Evolutionary conservation across 108 stramenopile species (phyloP).

Genomic region (Aureococcus anophagefferens): DNA sequence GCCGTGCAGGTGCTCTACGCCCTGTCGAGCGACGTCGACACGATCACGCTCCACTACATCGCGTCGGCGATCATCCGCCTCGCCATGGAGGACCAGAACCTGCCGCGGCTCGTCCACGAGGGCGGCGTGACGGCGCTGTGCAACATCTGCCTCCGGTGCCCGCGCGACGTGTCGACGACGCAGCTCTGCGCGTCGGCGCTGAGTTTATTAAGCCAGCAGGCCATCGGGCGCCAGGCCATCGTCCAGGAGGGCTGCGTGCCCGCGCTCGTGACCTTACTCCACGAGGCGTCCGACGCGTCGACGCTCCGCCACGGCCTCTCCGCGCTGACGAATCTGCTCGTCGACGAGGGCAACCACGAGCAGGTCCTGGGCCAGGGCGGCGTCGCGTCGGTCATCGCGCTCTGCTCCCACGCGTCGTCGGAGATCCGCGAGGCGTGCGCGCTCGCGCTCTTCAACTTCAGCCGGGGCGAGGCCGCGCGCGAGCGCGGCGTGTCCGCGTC

Average conservation of each 20-base stretch:
- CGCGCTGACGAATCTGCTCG: slow-evolving; percentile 25
- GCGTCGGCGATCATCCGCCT: slow-evolving; percentile 39
- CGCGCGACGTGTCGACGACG: slow-evolving; percentile 5
- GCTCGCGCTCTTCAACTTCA: slow-evolving; percentile 38
- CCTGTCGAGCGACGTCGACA: slow-evolving; percentile 33
- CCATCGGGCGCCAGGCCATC: slow-evolving; percentile 18
- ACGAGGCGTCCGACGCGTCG: slow-evolving; percentile 29
- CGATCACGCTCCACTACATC: slow-evolving; percentile 37
- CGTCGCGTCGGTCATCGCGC: slow-evolving; percentile 22
- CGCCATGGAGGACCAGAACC: slow-evolving; percentile 25
- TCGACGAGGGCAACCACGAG: slow-evolving; percentile 31
- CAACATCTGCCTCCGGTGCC: slow-evolving; percentile 35
- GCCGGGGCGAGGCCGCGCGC: slow-evolving; percentile 21
- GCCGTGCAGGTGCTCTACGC: slow-evolving; percentile 30
- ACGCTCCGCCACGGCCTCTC: slow-evolving; percentile 25
- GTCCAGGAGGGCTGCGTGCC: slow-evolving; percentile 36
- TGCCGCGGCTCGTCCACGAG: slow-evolving; percentile 31
- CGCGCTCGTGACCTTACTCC: slow-evolving; percentile 35
- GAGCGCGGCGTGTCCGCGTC: slow-evolving; percentile 33
- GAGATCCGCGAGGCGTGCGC: slow-evolving; percentile 32
- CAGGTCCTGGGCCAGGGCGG: slow-evolving; percentile 37
- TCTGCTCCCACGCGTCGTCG: slow-evolving; percentile 14
- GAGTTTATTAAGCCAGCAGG: slow-evolving; percentile 11
- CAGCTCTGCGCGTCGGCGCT: slow-evolving; percentile 24
- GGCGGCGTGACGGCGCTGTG: slow-evolving; percentile 38